Percentiles rank a stretch among this genome's conserved stretches.
Conservation (phyloP, 371 early-diverging fungal species). For the Parasitella parasitica region DNA sequence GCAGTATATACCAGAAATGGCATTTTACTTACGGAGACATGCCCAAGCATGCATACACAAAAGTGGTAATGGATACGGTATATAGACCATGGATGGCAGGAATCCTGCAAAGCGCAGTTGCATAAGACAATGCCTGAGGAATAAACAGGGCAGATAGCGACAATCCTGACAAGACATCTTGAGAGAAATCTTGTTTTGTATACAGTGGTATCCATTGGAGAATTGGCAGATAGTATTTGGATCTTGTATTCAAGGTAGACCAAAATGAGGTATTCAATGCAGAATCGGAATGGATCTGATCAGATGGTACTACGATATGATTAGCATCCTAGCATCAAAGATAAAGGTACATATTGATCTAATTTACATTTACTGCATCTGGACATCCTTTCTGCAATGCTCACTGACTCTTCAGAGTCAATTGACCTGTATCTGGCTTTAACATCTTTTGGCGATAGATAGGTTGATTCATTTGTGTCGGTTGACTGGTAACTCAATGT, state of each 20-base stretch:
- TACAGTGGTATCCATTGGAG: constrained; percentile 83
- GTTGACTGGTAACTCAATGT: constrained; percentile 9
- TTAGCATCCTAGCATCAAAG: not conserved
- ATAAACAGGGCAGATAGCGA: constrained; percentile 82
- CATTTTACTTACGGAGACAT: constrained; percentile 63
- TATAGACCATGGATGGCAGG: constrained; percentile 85
- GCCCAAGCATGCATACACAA: constrained; percentile 81
- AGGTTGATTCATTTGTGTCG: not conserved
- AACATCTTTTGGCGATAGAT: not conserved
- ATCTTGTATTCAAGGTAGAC: constrained; percentile 36
- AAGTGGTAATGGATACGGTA: constrained; percentile 68
- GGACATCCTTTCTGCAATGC: not conserved
- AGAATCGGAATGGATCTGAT: not conserved
- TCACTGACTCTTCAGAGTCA: not conserved
- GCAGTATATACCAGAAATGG: not conserved
- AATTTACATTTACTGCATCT: not conserved
- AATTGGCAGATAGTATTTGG: constrained; percentile 83
- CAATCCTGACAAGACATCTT: constrained; percentile 76
- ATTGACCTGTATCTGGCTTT: not conserved
- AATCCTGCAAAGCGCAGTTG: constrained; percentile 50
- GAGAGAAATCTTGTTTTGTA: constrained; percentile 32
- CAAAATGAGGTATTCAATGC: not conserved
- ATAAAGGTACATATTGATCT: not conserved
- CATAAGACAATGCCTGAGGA: constrained; percentile 87
- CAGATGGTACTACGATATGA: constrained; percentile 5